Evolutionary conservation across 371 early-diverging fungal genomes (phyloP), one percentile per base, ranked within the genome.

Genomic region (Parasitella parasitica): DNA sequence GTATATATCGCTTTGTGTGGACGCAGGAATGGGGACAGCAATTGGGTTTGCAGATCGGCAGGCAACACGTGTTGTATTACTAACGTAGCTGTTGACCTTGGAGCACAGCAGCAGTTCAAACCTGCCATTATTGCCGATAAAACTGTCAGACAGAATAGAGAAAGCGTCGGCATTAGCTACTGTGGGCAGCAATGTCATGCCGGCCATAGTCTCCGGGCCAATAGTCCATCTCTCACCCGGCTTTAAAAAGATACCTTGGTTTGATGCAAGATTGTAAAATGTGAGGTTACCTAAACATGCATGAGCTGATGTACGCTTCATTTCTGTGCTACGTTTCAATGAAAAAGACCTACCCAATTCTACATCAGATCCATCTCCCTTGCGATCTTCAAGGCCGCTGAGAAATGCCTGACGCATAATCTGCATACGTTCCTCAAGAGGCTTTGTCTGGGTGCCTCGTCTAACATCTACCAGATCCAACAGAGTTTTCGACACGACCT

Each of bases 391-490:
- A 5, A 86, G 58, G 26, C 86, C 85, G 18, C 86, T 86, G 32
- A 88, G 72, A 43, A 90, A 77, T 16, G 75, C 70, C 15, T 75
- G 77, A 54, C 88, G 78, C 77, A 91, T 84, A 18, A 85, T 77
- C 0, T 37, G 55, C 87, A 93, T 88, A 4, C 93, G 77, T 39
- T 84, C 75, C 3, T 81, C 75, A 20, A 89, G 58, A 0, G 89
- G 80, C 54, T 86, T 83, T 36, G 90, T 86, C 62, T 93, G 93
- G 3, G 83, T 69, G 0, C 82, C 78, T 30, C 76, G 76, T 28
- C 89, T 75, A 1, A 88, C 86, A 67, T 93, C 92, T 28, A 89
- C 87, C 51, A 91, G 70, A 54, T 83, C 82, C 11, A 89, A 51
- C 66, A 92, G 63, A 24, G 86, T 70, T 13, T 72, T 74, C 4